These are phyloP conservation scores for Coemansia aciculifera DNA, from an alignment of 192 early-diverging fungal species.

Conservation along the genomic window DNA sequence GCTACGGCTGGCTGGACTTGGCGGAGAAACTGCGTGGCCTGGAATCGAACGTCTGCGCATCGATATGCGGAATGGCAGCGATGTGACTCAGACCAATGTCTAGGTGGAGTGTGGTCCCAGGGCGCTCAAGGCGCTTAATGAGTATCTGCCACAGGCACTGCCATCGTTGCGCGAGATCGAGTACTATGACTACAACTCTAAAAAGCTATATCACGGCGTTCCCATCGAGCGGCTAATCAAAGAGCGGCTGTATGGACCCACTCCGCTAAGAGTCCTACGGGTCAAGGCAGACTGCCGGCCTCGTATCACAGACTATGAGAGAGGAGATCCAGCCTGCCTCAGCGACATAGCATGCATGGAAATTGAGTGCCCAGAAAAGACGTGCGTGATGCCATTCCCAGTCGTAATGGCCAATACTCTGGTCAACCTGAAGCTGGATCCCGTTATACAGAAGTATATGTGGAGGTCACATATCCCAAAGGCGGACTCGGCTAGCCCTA, in stretches of 20 bases:
- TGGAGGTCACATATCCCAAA: neutral
- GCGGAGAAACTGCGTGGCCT: neutral
- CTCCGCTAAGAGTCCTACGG: no score
- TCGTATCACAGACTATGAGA: neutral
- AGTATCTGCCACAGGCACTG: neutral
- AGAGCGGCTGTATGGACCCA: constrained; percentile 11
- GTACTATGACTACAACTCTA: neutral
- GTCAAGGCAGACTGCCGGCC: constrained; percentile 2
- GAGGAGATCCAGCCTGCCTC: neutral
- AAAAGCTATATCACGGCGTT: neutral
- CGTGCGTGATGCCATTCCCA: neutral
- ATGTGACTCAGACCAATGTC: neutral
- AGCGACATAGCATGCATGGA: neutral
- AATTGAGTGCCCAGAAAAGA: neutral
- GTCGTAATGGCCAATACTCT: neutral
- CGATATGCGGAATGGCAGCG: neutral
- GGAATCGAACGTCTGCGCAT: neutral
- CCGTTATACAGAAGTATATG: neutral
- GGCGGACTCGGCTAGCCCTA: neutral
- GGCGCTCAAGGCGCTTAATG: neutral
- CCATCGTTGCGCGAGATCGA: constrained; percentile 13
- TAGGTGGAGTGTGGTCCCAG: neutral
- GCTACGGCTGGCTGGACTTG: neutral
- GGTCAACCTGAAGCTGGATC: constrained; percentile 11
- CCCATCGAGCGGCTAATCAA: constrained; percentile 7